Evolutionary conservation across 352 stramenopile species (phyloP).

Genomic region (Phytophthora crassamura): DNA sequence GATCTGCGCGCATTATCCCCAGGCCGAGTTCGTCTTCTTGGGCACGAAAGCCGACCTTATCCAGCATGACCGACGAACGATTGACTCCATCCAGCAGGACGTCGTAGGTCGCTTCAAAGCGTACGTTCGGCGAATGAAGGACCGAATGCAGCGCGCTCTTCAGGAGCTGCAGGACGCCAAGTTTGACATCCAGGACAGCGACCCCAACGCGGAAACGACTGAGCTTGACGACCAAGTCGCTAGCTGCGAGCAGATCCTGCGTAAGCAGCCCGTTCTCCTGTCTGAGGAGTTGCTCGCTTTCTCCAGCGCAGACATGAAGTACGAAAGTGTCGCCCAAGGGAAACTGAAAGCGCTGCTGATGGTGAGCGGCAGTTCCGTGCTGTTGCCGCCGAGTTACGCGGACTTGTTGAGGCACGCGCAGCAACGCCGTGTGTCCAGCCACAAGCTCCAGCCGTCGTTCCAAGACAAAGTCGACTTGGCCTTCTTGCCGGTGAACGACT

Average conservation of each 20-base stretch:
- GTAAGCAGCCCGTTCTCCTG: constrained; percentile 8
- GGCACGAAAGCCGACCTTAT: constrained; percentile 11
- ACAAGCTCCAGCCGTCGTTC: neutral
- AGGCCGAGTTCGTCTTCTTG: constrained; percentile 13
- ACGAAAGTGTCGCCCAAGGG: constrained; percentile 2
- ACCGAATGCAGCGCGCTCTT: neutral
- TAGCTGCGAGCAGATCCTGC: constrained; percentile 26
- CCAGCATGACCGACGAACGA: constrained; percentile 1
- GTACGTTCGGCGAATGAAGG: constrained; percentile 6
- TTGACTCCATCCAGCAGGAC: constrained; percentile 14
- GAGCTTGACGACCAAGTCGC: constrained; percentile 11
- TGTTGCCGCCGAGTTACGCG: constrained; percentile 16
- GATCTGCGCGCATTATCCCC: constrained; percentile 10
- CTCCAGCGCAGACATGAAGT: constrained; percentile 12
- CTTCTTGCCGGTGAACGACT: constrained; percentile 3
- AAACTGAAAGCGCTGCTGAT: constrained; percentile 37
- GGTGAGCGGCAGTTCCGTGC: constrained; percentile 20
- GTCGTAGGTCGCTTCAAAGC: neutral
- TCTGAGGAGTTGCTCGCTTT: constrained; percentile 13
- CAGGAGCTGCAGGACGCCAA: constrained; percentile 11
- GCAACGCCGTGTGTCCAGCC: constrained; percentile 3
- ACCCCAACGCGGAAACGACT: neutral
- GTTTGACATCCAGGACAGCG: constrained; percentile 30
- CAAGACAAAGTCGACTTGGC: constrained; percentile 6
- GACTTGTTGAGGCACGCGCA: constrained; percentile 2